A percentile compares a stretch with the other conserved stretches of the same genome.
phyloP scores from a whole-genome alignment of 2,329 filamentous ascomycete species.

The Fusarium papillatum region DNA sequence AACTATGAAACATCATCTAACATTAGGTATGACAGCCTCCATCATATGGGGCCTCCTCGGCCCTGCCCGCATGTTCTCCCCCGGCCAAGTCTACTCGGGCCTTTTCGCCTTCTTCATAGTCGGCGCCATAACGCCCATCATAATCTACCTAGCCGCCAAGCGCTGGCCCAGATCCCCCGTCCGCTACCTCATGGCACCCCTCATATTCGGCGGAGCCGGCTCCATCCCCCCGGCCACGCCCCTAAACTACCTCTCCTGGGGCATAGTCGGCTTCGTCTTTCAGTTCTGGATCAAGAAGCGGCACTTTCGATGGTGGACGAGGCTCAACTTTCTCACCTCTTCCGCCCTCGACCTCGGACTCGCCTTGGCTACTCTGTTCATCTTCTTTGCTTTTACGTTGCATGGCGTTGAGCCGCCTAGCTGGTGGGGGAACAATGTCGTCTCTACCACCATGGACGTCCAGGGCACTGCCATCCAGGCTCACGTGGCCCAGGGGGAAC shows the following conservation, averaged over 20 bases:
- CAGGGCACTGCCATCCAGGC: conserved; percentile 70
- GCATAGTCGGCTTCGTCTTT: conserved; percentile 78
- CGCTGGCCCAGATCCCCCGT: conserved; percentile 64
- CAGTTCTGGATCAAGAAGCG: conserved; percentile 76
- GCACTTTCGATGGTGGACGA: conserved; percentile 79
- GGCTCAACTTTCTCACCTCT: conserved; percentile 80
- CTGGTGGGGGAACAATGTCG: conserved; percentile 79
- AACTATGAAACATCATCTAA: not conserved
- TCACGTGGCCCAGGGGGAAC: conserved; percentile 65
- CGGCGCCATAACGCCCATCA: conserved; percentile 66
- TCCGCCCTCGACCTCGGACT: conserved; percentile 79
- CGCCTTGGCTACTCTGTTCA: conserved; percentile 74
- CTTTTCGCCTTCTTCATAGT: conserved; percentile 72
- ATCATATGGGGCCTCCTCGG: conserved; percentile 79
- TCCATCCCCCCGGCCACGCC: conserved; percentile 76
- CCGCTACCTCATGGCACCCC: conserved; percentile 70
- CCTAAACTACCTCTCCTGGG: conserved; percentile 83
- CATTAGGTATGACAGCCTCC: conserved; percentile 61
- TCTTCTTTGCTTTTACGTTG: conserved; percentile 79
- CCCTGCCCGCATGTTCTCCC: conserved; percentile 73
- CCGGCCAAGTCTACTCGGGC: conserved; percentile 71
- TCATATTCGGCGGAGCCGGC: conserved; percentile 73
- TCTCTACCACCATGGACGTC: conserved; percentile 72
- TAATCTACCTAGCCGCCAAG: conserved; percentile 64
- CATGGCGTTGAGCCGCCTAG: conserved; percentile 71